Evolutionary conservation across 2,329 filamentous ascomycete genomes (phyloP), one percentile per base, ranked within the genome.

Genomic region (Fusarium sacchari): DNA sequence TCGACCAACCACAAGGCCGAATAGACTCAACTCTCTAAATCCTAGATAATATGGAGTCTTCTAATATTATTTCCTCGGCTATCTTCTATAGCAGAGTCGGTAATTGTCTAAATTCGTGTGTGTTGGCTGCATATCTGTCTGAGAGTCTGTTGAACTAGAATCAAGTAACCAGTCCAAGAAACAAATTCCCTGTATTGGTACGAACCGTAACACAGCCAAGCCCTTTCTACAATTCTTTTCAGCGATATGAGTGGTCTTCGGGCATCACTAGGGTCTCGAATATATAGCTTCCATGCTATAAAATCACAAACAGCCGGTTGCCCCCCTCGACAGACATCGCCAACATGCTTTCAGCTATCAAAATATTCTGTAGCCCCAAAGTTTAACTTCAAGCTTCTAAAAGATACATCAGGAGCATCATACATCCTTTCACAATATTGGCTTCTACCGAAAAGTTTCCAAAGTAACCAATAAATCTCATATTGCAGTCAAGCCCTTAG

Each of bases 51-150:
- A 7, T 22, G 6, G 8, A 3, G 5, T 30, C 10, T 24, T 50
- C 3, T 7, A 2, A 18, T 17, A 12, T n/a, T 8, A 30, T 1
- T 7, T 20, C 7, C 8, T 3, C 10, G 17, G 7, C 6, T 0
- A 20, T 3, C 8, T 14, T 14, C 2, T 20, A 18, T 11, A 2
- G 1, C 11, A 20, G 17, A 50, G 17, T 20, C 7, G 1, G 5
- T n/a, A 2, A 12, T 36, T 22, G 32, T 22, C n/a, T 13, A 6
- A 11, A 26, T 13, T 52, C 49, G 30, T 34, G 32, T 6, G n/a
- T 36, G 9, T 36, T 36, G 17, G 18, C n/a, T 15, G 8, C 26
- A 17, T 36, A 52, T 2, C 32, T 26, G 9, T 11, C 12, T 20
- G 20, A 7, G 17, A 26, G n/a, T 12, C 26, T 22, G 15, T 26